These are phyloP conservation scores for Macrophomina pseudophaseolina DNA, from an alignment of 2,329 filamentous ascomycete genomes.

Conservation along the genomic window DNA sequence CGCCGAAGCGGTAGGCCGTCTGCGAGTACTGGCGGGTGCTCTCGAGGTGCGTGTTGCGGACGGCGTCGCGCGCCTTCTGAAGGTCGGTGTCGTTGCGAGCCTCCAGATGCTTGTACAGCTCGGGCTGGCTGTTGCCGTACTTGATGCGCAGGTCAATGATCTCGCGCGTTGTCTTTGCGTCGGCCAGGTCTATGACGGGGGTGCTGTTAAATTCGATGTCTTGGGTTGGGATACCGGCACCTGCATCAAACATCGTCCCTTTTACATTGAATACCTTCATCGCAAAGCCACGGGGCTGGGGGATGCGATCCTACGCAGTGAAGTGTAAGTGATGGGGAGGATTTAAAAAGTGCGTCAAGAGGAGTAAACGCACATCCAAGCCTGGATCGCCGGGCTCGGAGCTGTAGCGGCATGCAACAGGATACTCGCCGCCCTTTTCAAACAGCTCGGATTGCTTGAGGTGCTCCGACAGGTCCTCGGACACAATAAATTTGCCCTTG, in stretches of 20 bases:
- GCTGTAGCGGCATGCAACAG: slow-evolving; percentile 45
- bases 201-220: slow-evolving; percentile 58
- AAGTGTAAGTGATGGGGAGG: background rate
- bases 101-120: slow-evolving; percentile 51
- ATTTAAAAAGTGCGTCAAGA: background rate
- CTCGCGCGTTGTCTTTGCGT: slow-evolving; percentile 52
- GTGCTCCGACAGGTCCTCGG: slow-evolving; percentile 49
- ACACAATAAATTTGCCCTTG: slow-evolving; percentile 53
- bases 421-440: slow-evolving; percentile 39
- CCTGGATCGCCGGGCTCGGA: slow-evolving; percentile 47
- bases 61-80: slow-evolving; percentile 47
- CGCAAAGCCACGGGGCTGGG: slow-evolving; percentile 53
- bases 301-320: slow-evolving; percentile 42
- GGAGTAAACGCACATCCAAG: slow-evolving; percentile 37
- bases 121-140: slow-evolving; percentile 43
- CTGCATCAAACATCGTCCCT: slow-evolving; percentile 49
- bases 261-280: slow-evolving; percentile 59
- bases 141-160: slow-evolving; percentile 50
- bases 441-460: slow-evolving; percentile 51
- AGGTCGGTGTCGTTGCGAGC: slow-evolving; percentile 44
- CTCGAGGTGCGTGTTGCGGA: slow-evolving; percentile 49
- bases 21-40: slow-evolving; percentile 52
- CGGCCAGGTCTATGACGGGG: slow-evolving; percentile 53
- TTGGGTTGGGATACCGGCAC: slow-evolving; percentile 45
- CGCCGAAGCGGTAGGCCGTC: slow-evolving; percentile 54